Evolutionary conservation across 2,329 filamentous ascomycete genomes (phyloP).

Genomic region (Elsinoe ampelina): DNA sequence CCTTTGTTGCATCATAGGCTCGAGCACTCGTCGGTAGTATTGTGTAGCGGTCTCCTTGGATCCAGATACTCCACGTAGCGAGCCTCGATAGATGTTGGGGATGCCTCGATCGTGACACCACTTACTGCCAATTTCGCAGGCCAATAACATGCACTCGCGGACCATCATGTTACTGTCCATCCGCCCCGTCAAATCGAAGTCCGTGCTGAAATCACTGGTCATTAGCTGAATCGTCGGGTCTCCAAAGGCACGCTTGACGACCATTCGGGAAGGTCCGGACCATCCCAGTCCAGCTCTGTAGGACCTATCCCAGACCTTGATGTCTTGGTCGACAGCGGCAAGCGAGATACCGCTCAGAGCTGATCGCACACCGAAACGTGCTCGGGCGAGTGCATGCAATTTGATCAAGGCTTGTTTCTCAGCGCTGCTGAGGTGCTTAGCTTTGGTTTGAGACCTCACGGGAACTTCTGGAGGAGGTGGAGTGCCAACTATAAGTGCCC

Average conservation of each 20-base stretch:
- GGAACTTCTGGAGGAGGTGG: slow-evolving; percentile 21
- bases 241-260: slow-evolving; percentile 30
- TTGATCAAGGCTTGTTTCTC: slow-evolving; percentile 24
- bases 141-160: slow-evolving; percentile 48
- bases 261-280: slow-evolving; percentile 32
- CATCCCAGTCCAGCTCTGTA: slow-evolving; percentile 29
- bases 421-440: slow-evolving; percentile 13
- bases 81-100: slow-evolving; percentile 42
- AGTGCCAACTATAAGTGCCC: slow-evolving; percentile 28
- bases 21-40: slow-evolving; percentile 28
- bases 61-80: slow-evolving; percentile 18
- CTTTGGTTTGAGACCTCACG: slow-evolving; percentile 17
- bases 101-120: slow-evolving; percentile 46
- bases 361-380: slow-evolving; percentile 26
- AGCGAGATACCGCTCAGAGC: slow-evolving; percentile 32
- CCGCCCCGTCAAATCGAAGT: slow-evolving; percentile 20
- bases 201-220: slow-evolving; percentile 27
- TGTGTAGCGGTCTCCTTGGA: slow-evolving; percentile 14
- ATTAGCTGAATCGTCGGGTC: slow-evolving; percentile 36
- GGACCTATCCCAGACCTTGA: slow-evolving; percentile 30
- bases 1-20: slow-evolving; percentile 29
- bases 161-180: slow-evolving; percentile 25
- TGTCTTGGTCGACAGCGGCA: slow-evolving; percentile 21
- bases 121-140: slow-evolving; percentile 39
- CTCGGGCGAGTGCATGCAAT: slow-evolving; percentile 29